Evolutionary conservation across 768 basidiomycete species (phyloP).

Genomic region (Leccinellum rugosiceps): DNA sequence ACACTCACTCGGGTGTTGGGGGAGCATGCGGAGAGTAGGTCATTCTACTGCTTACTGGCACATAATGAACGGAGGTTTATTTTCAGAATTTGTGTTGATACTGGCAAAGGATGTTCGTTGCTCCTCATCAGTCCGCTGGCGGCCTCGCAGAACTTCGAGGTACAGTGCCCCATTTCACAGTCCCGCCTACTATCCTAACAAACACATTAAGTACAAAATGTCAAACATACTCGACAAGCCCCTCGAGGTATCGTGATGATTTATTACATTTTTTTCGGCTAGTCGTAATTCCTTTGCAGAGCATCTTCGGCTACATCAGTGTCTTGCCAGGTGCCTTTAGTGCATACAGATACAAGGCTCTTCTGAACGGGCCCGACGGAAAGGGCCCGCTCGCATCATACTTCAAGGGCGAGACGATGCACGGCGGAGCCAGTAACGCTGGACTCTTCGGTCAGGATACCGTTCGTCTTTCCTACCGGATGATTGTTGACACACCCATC

Average conservation of each 20-base stretch:
- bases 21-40: conserved; percentile 92
- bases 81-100: conserved; percentile 75
- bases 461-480: background rate
- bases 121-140: conserved; percentile 74
- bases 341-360: conserved; percentile 85
- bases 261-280: background rate
- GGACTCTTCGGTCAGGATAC: conserved; percentile 55
- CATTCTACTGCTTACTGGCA: background rate
- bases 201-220: conserved; percentile 72
- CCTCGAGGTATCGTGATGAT: conserved; percentile 62
- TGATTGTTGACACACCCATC: conserved; percentile 4
- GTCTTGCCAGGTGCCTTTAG: conserved; percentile 92
- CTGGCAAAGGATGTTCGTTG: conserved; percentile 67
- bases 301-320: conserved; percentile 83
- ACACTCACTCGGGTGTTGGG: conserved; percentile 80
- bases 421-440: conserved; percentile 58
- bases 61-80: background rate
- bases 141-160: conserved; percentile 95
- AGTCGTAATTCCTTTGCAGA: conserved; percentile 35
- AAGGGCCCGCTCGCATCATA: conserved; percentile 89
- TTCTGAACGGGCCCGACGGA: conserved; percentile 83
- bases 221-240: conserved; percentile 96
- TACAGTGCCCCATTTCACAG: conserved; percentile 17
- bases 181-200: background rate
- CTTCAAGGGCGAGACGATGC: conserved; percentile 91